A percentile compares a stretch with the other conserved stretches of the same genome.
These are phyloP conservation scores for Zymoseptoria ardabiliae DNA, from an alignment of 2,329 filamentous ascomycete species.

Conservation along the genomic window DNA sequence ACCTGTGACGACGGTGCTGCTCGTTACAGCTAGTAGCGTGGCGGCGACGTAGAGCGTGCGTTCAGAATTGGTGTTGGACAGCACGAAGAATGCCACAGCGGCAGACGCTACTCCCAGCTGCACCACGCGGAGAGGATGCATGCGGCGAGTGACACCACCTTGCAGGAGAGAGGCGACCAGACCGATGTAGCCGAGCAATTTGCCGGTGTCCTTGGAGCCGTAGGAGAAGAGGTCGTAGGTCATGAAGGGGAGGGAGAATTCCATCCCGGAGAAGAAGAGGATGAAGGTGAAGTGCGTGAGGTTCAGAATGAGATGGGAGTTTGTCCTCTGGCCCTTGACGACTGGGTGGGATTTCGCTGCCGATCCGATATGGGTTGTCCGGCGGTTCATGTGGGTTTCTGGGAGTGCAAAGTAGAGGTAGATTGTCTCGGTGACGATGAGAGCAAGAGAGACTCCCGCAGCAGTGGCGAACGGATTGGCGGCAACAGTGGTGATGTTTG, in stretches of 20 bases:
- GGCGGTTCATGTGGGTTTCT: slow-evolving; percentile 60
- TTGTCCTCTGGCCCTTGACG: slow-evolving; percentile 52
- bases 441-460: slow-evolving; percentile 73
- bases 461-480: slow-evolving; percentile 92
- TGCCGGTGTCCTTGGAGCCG: slow-evolving; percentile 70
- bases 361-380: slow-evolving; percentile 11
- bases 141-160: slow-evolving; percentile 78
- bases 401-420: slow-evolving; percentile 82
- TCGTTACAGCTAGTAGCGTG: slow-evolving; percentile 77
- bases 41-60: slow-evolving; percentile 72
- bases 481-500: slow-evolving; percentile 66
- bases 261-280: slow-evolving; percentile 96
- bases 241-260: slow-evolving; percentile 95
- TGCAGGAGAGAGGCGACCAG: slow-evolving; percentile 88
- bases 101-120: slow-evolving; percentile 72
- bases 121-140: slow-evolving; percentile 73
- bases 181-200: slow-evolving; percentile 82
- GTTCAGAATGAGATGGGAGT: slow-evolving; percentile 77
- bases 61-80: slow-evolving; percentile 62
- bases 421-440: slow-evolving; percentile 79
- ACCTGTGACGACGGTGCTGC: slow-evolving; percentile 88
- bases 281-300: slow-evolving; percentile 82
- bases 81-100: slow-evolving; percentile 69
- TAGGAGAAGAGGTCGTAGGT: slow-evolving; percentile 90
- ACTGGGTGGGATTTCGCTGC: slow-evolving; percentile 22